Evolutionary conservation across 1,284 basidiomycete genomes (phyloP).

Genomic region (Heterobasidion annosum): DNA sequence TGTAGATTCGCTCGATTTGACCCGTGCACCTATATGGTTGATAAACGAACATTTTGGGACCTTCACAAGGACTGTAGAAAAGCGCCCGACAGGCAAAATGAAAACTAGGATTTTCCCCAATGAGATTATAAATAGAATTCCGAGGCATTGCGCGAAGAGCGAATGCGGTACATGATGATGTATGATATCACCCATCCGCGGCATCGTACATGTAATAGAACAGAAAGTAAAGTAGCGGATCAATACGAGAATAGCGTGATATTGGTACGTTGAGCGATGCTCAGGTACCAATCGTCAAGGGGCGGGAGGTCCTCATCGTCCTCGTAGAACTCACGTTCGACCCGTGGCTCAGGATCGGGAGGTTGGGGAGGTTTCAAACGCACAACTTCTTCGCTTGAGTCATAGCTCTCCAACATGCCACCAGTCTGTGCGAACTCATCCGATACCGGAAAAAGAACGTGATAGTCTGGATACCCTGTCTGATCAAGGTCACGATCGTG

Average conservation of each 20-base stretch:
- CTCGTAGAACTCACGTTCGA: not conserved
- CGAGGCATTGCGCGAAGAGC: too few relatives aligned
- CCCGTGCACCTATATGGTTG: not conserved
- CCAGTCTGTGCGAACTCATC: not conserved
- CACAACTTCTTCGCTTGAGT: not conserved
- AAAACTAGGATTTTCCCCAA: too few relatives aligned
- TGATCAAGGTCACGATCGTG: not conserved
- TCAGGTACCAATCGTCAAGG: conserved; percentile 16
- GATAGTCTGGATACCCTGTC: too few relatives aligned
- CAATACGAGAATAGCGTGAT: not conserved
- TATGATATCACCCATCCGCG: too few relatives aligned
- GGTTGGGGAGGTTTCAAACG: not conserved
- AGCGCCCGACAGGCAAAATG: too few relatives aligned
- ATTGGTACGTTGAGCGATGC: conserved; percentile 11
- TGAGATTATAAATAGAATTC: too few relatives aligned
- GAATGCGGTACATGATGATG: too few relatives aligned
- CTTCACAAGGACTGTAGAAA: not conserved
- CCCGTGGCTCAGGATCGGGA: not conserved
- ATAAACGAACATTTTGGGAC: not conserved
- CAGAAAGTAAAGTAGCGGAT: conserved; percentile 15
- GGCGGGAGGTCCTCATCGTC: not conserved
- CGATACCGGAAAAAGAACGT: too few relatives aligned
- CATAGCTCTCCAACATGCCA: too few relatives aligned
- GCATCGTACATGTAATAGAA: not conserved
- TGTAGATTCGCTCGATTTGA: not conserved